Evolutionary conservation across 345 rosid species (phyloP), one percentile per base, ranked within the genome.

Genomic region (Jatropha curcas): DNA sequence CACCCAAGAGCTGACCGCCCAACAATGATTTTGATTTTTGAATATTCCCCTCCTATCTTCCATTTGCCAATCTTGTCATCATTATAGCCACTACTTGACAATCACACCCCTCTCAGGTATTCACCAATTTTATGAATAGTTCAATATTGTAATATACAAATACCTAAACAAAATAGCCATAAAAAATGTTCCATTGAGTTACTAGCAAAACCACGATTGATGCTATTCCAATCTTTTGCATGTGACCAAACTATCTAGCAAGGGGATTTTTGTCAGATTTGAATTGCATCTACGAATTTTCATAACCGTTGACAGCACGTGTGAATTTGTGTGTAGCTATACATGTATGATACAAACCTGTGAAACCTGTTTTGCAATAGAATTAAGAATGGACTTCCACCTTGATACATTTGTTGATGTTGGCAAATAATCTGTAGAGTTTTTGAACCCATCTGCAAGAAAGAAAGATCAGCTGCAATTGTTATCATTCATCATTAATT

Each of bases 331-430:
- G 24, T 14, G 37, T 10, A n/a, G n/a, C n/a, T n/a, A n/a, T n/a
- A 28, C 62, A 11, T 12, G 9, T 24, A 4, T 31, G 25, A 57
- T 24, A 71, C 89, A 72, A 67, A 88, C 96, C 96, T 90, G 90
- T 39, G 91, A 84, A 62, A 90, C 91, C 55, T 90, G 96, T 76
- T 87, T 87, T 73, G 93, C 91, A 61, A 90, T 27, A 27, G 90
- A 80, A 73, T 87, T 84, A 52, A 90, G 62, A 45, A 86, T 79
- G 74, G 87, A 71, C 75, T 86, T 88, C 93, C 92, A 90, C 79
- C 71, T 82, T 37, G 91, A 82, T 24, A 65, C 67, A 70, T 50
- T 57, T 43, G 86, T 77, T 70, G 86, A 64, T 16, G 74, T 37
- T n/a, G 79, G 6, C 24, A 34, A 10, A 43, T 77, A 61, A 74